Percentiles rank a stretch among this genome's conserved stretches.
Conservation (phyloP, 805 yeast species). For the Dipodascus geniculatus region DNA sequence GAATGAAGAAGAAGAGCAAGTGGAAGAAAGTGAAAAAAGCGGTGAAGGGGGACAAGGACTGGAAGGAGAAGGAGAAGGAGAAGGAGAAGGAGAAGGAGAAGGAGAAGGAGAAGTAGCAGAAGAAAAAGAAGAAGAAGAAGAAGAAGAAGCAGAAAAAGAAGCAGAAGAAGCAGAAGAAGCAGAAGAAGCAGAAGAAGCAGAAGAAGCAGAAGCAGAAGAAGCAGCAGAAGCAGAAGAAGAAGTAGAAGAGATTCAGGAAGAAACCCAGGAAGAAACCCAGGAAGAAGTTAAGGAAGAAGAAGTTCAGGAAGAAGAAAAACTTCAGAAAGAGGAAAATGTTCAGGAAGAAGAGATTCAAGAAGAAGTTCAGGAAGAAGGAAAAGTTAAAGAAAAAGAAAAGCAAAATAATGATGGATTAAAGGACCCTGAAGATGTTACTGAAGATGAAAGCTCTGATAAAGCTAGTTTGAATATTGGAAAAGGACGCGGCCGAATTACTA, state of each 20-base stretch:
- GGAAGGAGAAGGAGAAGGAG: constrained; percentile 3
- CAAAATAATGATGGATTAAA: not conserved
- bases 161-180: too few relatives aligned
- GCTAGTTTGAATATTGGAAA: not conserved
- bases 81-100: constrained; percentile 2
- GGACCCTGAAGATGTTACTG: not conserved
- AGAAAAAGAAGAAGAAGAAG: too few relatives aligned
- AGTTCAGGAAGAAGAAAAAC: not conserved
- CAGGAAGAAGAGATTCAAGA: not conserved
- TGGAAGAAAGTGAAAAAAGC: constrained; percentile 12
- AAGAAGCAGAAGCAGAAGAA: too few relatives aligned
- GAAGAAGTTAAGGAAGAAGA: not conserved
- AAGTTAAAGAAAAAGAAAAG: not conserved
- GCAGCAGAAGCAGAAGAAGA: not conserved
- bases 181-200: too few relatives aligned
- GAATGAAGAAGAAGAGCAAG: constrained; percentile 14
- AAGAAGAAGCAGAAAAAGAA: too few relatives aligned
- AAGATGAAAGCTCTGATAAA: not conserved
- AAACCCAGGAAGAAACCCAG: not conserved
- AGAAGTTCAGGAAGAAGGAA: not conserved
- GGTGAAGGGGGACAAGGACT: constrained; percentile 7
- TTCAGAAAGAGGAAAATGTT: not conserved
- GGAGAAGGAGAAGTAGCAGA: constrained; percentile 1
- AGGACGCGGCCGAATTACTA: not conserved
- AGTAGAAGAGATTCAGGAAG: not conserved